Conservation (phyloP, 257 asterid species). For the Ocimum tenuiflorum region DNA sequence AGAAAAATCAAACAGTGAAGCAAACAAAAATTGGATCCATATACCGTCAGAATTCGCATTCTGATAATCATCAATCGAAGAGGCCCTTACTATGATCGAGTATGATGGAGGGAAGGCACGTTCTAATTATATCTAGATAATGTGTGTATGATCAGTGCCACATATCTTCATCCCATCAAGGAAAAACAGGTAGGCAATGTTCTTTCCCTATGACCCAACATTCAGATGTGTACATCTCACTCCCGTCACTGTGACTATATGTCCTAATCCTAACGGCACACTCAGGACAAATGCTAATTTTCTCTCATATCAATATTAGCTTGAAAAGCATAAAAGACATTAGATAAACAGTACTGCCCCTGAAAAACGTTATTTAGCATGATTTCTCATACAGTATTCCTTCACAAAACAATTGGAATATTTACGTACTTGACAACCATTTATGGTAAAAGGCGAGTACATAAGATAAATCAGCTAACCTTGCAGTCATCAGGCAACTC, state of each 20-base stretch:
- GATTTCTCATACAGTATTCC: neutral
- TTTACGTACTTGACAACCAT: neutral
- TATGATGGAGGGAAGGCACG: neutral
- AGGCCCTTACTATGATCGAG: neutral
- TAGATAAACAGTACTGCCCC: neutral
- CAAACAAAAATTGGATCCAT: neutral
- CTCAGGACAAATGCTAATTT: neutral
- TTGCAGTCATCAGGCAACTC: slow-evolving; percentile 48
- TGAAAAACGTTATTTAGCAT: neutral
- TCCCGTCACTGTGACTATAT: neutral
- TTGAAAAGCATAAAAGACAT: neutral
- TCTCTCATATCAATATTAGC: neutral
- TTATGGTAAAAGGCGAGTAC: neutral
- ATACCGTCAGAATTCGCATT: neutral
- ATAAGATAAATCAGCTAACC: slow-evolving; percentile 34
- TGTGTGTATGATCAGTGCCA: neutral
- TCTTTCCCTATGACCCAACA: neutral
- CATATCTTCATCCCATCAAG: neutral
- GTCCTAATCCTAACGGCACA: neutral
- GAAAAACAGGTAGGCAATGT: neutral
- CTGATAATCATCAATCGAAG: neutral
- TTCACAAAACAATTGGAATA: neutral
- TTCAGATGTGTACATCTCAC: neutral
- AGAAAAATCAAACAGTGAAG: neutral
- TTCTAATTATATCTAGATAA: neutral